Evolutionary conservation across 108 stramenopile species (phyloP), one percentile per base, ranked within the genome.

Genomic region (Skeletonema tropicum): DNA sequence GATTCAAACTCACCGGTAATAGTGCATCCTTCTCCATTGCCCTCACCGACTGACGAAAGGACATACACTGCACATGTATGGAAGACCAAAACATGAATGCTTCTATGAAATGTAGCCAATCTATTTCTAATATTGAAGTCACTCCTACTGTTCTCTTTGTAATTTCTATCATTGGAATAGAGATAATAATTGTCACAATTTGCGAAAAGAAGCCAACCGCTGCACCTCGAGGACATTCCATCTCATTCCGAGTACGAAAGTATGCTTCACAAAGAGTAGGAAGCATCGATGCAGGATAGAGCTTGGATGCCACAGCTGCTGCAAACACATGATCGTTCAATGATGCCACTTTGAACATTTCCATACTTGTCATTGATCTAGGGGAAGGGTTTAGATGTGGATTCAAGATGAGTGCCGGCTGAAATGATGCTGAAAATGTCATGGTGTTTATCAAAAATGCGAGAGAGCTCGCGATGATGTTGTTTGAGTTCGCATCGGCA

Each of bases 61-160:
- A 77, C 70, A 77, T 77, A 45, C 33, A 35, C 61, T 77, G 76
- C 10, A 77, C 63, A 66, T 77, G 76, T 71, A 77, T 71, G 11
- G 70, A 71, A 23, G 58, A 48, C 71, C 71, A 73, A 36, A 77
- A 73, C 49, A 77, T 49, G 31, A 77, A 31, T 17, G 76, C 10
- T 52, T 77, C 76, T 2, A 77, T 59, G 71, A 71, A 77, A 77
- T 77, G 76, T 3, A 77, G 30, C 76, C 76, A 77, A 32, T 77
- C 76, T 33, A 77, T 45, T 73, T 77, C 70, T 14, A 75, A 31
- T 30, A 71, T 41, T 10, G 71, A 77, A 4, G 30, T 60, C n/a
- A 77, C 60, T 30, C 57, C 70, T 4, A 49, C 64, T 23, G 71
- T 55, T 25, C 45, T 63, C 15, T 66, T 65, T 13, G 64, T 60